Evolutionary conservation across 805 yeast genomes (phyloP), one percentile per base, ranked within the genome.

Genomic region (Metschnikowia shivogae): DNA sequence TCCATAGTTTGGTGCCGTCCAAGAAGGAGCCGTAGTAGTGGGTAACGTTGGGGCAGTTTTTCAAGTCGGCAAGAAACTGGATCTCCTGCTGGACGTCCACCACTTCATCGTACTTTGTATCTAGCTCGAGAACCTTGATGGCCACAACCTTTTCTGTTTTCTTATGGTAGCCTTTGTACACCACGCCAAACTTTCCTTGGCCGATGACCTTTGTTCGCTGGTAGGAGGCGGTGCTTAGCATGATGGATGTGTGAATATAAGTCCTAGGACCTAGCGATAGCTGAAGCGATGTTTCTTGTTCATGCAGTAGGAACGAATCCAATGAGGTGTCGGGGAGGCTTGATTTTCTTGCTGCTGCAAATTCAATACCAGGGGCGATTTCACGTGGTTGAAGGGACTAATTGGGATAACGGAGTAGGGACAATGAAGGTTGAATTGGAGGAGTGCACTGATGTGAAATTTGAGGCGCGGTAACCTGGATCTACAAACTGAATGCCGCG

Each of bases 141-240:
- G 99, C 99, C 46, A 87, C 92, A 1, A 88, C 79, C 52, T 83
- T 84, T 53, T 81, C 82, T 6, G 95, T 84, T 45, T 78, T 77
- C 33, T 77, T 65, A 57, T 84, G 78, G 43, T 76, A 70, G 17
- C 96, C 99, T 62, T 89, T 90, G 65, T 92, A 93, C 4, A 93
- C 99, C 22, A 90, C 84, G 37, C 99, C 99, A 65, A 93, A 93
- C 69, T 89, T 93, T 19, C 99, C 99, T 47, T 95, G 77, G 7
- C 99, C 99, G 11, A 95, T 85, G 29, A 89, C 83, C 65, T 93
- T 97, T 11, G 92, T 84, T 38, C 96, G 76, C 57, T 84, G 82
- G 67, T 83, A 89, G 8, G 52, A 45, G 3, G 53, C 39, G 29
- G 44, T 42, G 22, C 41, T 43, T 41, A 45, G 50, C 57, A 53